A percentile compares a stretch with the other conserved stretches of the same genome.
Evolutionary conservation across 2,329 filamentous ascomycete species (phyloP).

Genomic region (Cordyceps militaris): DNA sequence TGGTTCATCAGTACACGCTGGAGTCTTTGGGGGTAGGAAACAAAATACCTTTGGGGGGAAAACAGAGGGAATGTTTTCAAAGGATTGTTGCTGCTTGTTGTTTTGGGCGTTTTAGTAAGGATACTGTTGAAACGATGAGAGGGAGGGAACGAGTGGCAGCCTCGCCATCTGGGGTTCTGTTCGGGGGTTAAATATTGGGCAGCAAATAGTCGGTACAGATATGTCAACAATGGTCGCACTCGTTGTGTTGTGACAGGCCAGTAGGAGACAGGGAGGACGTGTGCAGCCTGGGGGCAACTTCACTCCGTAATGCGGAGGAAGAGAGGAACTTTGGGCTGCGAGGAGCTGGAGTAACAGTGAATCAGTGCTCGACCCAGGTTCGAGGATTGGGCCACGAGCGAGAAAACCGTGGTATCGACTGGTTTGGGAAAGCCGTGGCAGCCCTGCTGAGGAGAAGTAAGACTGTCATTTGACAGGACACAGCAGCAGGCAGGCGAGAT

Average conservation of each 20-base stretch:
- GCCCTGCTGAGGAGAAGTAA: not conserved
- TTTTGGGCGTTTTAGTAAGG: not conserved
- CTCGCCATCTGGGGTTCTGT: constrained; percentile 9
- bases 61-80: not conserved
- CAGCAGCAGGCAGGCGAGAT: constrained; percentile 5
- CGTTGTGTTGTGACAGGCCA: constrained; percentile 8
- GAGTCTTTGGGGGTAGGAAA: not conserved
- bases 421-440: constrained; percentile 6
- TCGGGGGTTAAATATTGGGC: constrained; percentile 13
- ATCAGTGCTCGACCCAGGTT: not conserved
- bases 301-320: constrained; percentile 11
- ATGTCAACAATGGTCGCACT: constrained; percentile 11
- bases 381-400: constrained; percentile 11
- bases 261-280: constrained; percentile 10
- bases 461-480: constrained; percentile 11
- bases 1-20: not conserved
- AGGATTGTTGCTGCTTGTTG: not conserved
- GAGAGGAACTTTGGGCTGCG: constrained; percentile 10
- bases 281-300: constrained; percentile 7
- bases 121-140: not conserved
- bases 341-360: constrained; percentile 9
- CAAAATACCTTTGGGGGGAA: not conserved
- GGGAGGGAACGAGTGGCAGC: not conserved
- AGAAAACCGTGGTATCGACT: not conserved
- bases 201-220: constrained; percentile 8